A percentile compares a stretch with the other conserved stretches of the same genome.
Evolutionary conservation across 257 asterid species (phyloP).

Genomic region (Euphrasia confusa): DNA sequence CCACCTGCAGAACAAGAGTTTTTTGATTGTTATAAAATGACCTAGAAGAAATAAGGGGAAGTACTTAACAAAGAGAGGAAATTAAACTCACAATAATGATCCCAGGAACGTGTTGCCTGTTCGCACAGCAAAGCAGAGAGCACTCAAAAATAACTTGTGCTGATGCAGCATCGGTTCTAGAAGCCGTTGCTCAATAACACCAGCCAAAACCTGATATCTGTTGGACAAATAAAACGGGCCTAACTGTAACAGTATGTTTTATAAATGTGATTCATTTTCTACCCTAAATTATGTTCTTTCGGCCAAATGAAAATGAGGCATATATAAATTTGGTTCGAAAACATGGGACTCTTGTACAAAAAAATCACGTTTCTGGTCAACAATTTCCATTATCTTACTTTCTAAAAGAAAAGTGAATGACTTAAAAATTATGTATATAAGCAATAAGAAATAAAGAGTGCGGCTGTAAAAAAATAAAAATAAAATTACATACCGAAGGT

Average conservation of each 20-base stretch:
- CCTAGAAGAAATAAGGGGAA: background rate
- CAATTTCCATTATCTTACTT: background rate
- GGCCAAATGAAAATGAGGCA: background rate
- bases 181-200: slow-evolving; percentile 77
- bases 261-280: background rate
- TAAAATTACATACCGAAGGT: slow-evolving; percentile 65
- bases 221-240: slow-evolving; percentile 13
- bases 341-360: background rate
- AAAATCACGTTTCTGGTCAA: background rate
- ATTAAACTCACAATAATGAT: slow-evolving; percentile 65
- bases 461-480: background rate
- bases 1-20: slow-evolving; percentile 55
- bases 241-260: background rate
- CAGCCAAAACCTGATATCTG: slow-evolving; percentile 92
- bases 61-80: background rate
- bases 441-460: background rate
- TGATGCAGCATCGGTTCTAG: slow-evolving; percentile 76
- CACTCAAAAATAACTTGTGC: slow-evolving; percentile 71
- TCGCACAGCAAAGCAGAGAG: slow-evolving; percentile 89
- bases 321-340: background rate
- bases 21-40: background rate
- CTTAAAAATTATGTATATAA: background rate
- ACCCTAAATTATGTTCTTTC: background rate
- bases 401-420: background rate
- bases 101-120: slow-evolving; percentile 92